Evolutionary conservation across 164 flowering plant genomes (phyloP), one percentile per base, ranked within the genome.

Genomic region (Magnolia changhungtana): DNA sequence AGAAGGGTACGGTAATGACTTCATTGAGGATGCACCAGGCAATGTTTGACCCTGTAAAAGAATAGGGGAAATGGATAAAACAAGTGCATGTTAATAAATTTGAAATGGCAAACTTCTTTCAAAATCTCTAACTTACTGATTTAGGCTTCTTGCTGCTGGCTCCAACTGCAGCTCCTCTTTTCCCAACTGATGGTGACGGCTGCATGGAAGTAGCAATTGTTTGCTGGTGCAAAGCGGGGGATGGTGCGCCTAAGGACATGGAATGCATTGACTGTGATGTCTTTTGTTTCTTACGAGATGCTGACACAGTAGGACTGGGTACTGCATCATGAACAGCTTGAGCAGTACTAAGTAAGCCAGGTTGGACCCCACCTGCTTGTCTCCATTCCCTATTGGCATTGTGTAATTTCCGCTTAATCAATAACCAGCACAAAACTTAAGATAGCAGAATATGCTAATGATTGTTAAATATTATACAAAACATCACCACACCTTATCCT

Each of bases 201-300:
- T 83, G 91, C 82, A 78, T 75, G 76, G 84, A 73, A 69, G 80
- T 78, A 78, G 80, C 87, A 74, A 79, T 74, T 23, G 84, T 51
- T 67, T 82, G 89, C 21, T 82, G 78, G 61, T 78, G 90, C 76
- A 85, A 79, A 75, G 75, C 75, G 71, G 88, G 83, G 59, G 88
- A 76, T 64, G 87, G 88, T 49, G 74, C 85, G 73, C 85, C 83
- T 70, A 83, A 73, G 23, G 88, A 76, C 64, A 85, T 67, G 75
- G 88, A 81, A 75, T 87, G 80, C 68, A 84, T 82, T 59, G 88
- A 82, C 23, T 86, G 92, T 52, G 88, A 80, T 76, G 85, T 83
- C 82, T 90, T 93, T 72, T 89, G 96, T 66, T 90, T 95, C 85
- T 92, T 95, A 75, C 91, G 96, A 63, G 98, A 92, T 20, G 88